These are phyloP conservation scores for Phlyctochytrium planicorne DNA, from an alignment of 192 early-diverging fungal species.

Conservation along the genomic window DNA sequence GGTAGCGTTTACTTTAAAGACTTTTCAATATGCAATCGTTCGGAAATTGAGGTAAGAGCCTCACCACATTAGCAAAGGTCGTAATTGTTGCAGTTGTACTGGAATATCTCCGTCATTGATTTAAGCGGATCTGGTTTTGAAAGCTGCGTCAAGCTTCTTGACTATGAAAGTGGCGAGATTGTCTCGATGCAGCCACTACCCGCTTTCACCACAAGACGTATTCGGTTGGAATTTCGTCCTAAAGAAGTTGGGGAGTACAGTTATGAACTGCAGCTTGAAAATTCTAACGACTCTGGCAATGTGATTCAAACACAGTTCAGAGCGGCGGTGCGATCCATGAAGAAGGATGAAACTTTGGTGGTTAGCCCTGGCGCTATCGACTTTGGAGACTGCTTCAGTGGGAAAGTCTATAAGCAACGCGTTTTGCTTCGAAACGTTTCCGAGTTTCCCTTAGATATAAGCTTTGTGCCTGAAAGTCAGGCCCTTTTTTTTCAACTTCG, in stretches of 20 bases:
- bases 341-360: slow-evolving; percentile 66
- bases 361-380: slow-evolving; percentile 75
- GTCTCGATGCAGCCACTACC: slow-evolving; percentile 54
- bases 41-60: slow-evolving; percentile 77
- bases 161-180: slow-evolving; percentile 68
- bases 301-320: slow-evolving; percentile 76
- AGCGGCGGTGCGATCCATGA: slow-evolving; percentile 73
- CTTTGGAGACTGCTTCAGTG: slow-evolving; percentile 92
- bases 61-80: too few relatives aligned
- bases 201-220: slow-evolving; percentile 65
- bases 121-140: slow-evolving; percentile 54
- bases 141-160: slow-evolving; percentile 70
- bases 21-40: slow-evolving; percentile 80
- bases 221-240: slow-evolving; percentile 84
- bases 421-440: slow-evolving; percentile 80
- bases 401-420: slow-evolving; percentile 79
- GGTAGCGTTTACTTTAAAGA: slow-evolving; percentile 88
- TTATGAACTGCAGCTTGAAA: slow-evolving; percentile 87
- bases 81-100: slow-evolving; percentile 66
- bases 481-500: slow-evolving; percentile 54
- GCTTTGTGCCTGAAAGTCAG: slow-evolving; percentile 51
- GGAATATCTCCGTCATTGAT: slow-evolving; percentile 73
- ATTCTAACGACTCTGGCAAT: slow-evolving; percentile 81
- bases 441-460: slow-evolving; percentile 71
- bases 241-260: slow-evolving; percentile 86